Evolutionary conservation across 1,284 basidiomycete genomes (phyloP), one percentile per base, ranked within the genome.

Genomic region (Fomitopsis betulina): DNA sequence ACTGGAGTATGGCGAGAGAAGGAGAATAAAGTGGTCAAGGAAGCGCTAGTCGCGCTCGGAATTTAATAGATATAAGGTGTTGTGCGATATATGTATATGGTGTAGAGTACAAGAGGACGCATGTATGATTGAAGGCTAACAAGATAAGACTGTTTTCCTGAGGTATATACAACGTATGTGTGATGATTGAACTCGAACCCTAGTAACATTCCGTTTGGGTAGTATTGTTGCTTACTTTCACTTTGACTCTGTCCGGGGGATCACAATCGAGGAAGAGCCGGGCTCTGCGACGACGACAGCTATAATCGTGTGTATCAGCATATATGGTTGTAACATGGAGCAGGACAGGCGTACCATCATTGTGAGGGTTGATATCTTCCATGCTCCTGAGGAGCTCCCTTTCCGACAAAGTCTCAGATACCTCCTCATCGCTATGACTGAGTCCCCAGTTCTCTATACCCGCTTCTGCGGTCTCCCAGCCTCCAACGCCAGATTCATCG

Each of bases 1-100:
- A 68, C 65, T n/a, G 76, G 75, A 2, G 73, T 76, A 7, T 76
- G 75, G 75, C 68, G 70, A 63, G 67, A 67, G 5, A 68, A 70
- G 52, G 75, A 76, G 53, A 71, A 68, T 5, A 60, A 59, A 23
- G 21, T 55, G 10, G 70, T 86, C 5, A 72, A 79, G 10, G 78
- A 79, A 21, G 49, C 49, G 13, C 49, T 51, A 2, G 30, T 17
- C n/a, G 8, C 32, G 10, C 27, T 47, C 13, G 10, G 12, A 15
- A 12, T 21, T n/a, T n/a, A n/a, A 21, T 27, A 63, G 80, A 27
- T 64, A 60, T 10, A 60, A 56, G 30, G 55, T 54, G 35, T 54
- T 43, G 45, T 47, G n/a, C 37, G 50, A 56, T 47, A 57, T 54
- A 52, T 40, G 50, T n/a, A n/a, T n/a, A 60, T 49, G 35, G 9